Evolutionary conservation across 176 grass and related monocot genomes (phyloP).

Genomic region (barley (Hordeum vulgare)): MorexV3_pseudomolecules_assembly NC_058524.1:543232844-543233343

Average conservation of each 20-base stretch:
- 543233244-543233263: not conserved
- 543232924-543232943: not conserved
- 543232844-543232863: not conserved
- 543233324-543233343: not conserved
- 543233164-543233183: not conserved
- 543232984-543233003: constrained; percentile 90
- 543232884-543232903: not conserved
- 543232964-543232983: constrained; percentile 93
- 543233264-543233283: constrained; percentile 9
- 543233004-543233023: constrained; percentile 79
- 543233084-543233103: not conserved
- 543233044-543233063: constrained; percentile 68
- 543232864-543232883: not conserved
- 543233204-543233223: not conserved
- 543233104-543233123: not conserved
- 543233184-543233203: not conserved
- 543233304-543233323: not conserved
- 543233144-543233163: not conserved
- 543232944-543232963: constrained; percentile 66
- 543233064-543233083: constrained; percentile 59
- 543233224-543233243: not conserved
- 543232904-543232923: not conserved
- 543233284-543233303: not conserved
- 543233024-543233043: constrained; percentile 49
- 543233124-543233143: not conserved